Base-by-base conservation (phyloP, 1,284 basidiomycete species). In the Leccinum pallidistipes region DNA sequence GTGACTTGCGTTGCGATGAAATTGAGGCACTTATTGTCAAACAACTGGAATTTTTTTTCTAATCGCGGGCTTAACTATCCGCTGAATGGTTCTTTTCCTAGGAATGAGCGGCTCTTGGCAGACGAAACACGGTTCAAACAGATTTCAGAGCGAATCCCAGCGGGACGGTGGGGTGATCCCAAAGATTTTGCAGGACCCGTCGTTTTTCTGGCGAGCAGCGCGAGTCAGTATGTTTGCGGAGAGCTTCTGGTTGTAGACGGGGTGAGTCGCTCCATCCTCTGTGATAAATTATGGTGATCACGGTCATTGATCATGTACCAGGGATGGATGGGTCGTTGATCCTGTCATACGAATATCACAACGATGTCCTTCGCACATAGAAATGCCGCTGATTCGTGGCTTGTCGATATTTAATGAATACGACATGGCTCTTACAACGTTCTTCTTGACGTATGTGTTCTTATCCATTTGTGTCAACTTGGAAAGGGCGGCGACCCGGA, bases 111-210 rank as follows among this genome's bases (percentile, higher is more conserved):
- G 67, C 80, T 95, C 51, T 81, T 95, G 51, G 80, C 82, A 55
- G 89, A 95, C 76, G 86, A 90, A 43, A 81, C 80, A 49, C 86
- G 93, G 57, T 81, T 89, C 62, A 86, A 87, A 58, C 95, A 98
- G 78, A 97, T 98, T 71, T 87, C 92, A 61, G 95, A 97, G 73
- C 86, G 95, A 60, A 97, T 96, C 66, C 94, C 94, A n/a, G 90
- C 92, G 7, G 90, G 88, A 18, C 81, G 95, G 62, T 98, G 96
- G 96, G 96, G 94, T 43, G 78, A 83, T 34, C 94, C 95, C 1
- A 80, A 80, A 50, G 95, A 98, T 79, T 96, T 98, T 77, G 93
- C 91, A 36, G 95, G 95, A 6, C 91, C 94, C 0, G 77, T 92
- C 58, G 86, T 97, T n/a, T 98, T 94, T 78, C 86, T 98, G 38